Evolutionary conservation across 345 rosid species (phyloP).

Genomic region (Brassica incana): DNA sequence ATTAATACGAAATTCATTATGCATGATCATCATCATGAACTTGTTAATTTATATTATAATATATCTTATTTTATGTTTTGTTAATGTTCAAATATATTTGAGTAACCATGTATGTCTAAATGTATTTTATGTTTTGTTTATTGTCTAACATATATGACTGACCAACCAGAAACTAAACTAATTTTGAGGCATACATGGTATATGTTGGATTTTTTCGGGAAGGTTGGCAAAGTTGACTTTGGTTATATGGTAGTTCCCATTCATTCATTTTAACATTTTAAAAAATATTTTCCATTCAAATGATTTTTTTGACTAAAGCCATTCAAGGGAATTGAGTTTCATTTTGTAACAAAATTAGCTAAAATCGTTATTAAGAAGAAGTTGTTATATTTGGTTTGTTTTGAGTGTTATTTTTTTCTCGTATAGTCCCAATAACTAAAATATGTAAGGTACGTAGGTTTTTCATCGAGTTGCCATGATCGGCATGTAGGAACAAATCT

Average conservation of each 20-base stretch:
- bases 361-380: not conserved
- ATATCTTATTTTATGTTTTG: not conserved
- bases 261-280: not conserved
- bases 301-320: not conserved
- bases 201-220: not conserved
- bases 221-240: not conserved
- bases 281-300: no score
- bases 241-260: not conserved
- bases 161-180: not conserved
- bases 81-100: not conserved
- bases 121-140: not conserved
- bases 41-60: not conserved
- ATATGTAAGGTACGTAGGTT: not conserved
- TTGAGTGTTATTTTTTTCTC: not conserved
- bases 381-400: not conserved
- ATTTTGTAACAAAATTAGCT: not conserved
- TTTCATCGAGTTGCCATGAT: slow-evolving; percentile 6
- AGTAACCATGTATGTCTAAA: not conserved
- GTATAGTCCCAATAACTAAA: not conserved
- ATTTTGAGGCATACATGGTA: not conserved
- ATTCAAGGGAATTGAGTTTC: not conserved
- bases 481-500: not conserved
- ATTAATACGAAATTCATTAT: not conserved
- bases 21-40: not conserved
- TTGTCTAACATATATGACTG: not conserved